A percentile compares a stretch with the other conserved stretches of the same genome.
Evolutionary conservation across 1,284 basidiomycete genomes (phyloP).

Genomic region (Mycena sp.): DNA sequence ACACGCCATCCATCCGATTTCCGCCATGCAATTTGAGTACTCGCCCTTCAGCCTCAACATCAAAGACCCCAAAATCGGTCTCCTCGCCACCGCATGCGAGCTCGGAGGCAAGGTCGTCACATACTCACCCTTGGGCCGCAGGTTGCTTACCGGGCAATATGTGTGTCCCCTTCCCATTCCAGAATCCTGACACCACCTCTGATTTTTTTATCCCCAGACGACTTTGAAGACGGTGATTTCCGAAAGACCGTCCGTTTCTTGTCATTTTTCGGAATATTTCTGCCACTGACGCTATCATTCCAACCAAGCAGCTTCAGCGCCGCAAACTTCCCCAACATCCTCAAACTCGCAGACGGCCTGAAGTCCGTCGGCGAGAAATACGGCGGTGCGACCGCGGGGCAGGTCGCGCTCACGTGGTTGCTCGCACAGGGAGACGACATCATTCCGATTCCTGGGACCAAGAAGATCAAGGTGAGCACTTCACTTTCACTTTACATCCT

Average conservation of each 20-base stretch:
- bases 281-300: too few relatives aligned
- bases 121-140: conserved; percentile 59
- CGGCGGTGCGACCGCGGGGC: conserved; percentile 55
- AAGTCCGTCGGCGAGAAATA: conserved; percentile 53
- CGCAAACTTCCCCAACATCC: conserved; percentile 66
- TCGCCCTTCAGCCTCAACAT: conserved; percentile 62
- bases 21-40: conserved; percentile 60
- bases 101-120: conserved; percentile 53
- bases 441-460: conserved; percentile 20
- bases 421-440: conserved; percentile 61
- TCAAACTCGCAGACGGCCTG: conserved; percentile 58
- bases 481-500: too few relatives aligned
- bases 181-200: not conserved
- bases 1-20: conserved; percentile 54
- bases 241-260: conserved; percentile 44
- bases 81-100: conserved; percentile 59
- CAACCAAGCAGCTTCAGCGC: conserved; percentile 44
- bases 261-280: too few relatives aligned
- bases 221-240: conserved; percentile 61
- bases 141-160: conserved; percentile 65
- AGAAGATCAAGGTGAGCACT: conserved; percentile 22
- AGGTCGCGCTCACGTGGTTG: conserved; percentile 69
- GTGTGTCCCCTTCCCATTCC: conserved; percentile 37
- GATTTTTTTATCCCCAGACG: conserved; percentile 48
- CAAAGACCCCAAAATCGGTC: conserved; percentile 54